Evolutionary conservation across 352 stramenopile genomes (phyloP), one percentile per base, ranked within the genome.

Genomic region (Aphanomyces astaci): DNA sequence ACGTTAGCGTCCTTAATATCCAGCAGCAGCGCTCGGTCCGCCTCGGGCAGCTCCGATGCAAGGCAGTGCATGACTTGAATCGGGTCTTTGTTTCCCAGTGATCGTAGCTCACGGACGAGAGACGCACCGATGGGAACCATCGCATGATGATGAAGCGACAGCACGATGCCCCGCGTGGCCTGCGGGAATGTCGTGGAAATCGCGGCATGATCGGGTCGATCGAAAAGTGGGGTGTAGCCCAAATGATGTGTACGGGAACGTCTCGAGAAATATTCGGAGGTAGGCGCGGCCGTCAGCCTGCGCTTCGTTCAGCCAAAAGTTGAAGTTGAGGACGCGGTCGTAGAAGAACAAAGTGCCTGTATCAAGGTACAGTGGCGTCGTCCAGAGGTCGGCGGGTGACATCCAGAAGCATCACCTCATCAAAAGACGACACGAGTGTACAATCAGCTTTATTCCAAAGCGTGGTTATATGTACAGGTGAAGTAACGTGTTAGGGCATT

Each of bases 261-360:
- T 28, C 15, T 60, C 30, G 27, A 66, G 17, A 24, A 66, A 66
- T 33, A 28, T 10, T 2, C 10, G 15, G 31, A 66, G 11, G 57
- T 39, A 66, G 27, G 17, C 9, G 27, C 53, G 4, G 0, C 3
- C 15, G 49, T 28, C 19, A 22, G 27, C 22, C 4, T n/a, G n/a
- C n/a, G n/a, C n/a, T n/a, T n/a, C n/a, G n/a, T n/a, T n/a, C n/a
- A n/a, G 27, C 17, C 25, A 69, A 13, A 2, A 10, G 13, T 17
- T 1, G 49, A 65, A 36, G 36, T 59, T 27, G 15, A 63, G 40
- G 5, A 69, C 62, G 22, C 62, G 62, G 36, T 69, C 62, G 39
- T 69, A 63, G 27, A 69, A 69, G 62, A 69, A 69, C 15, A 69
- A 25, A 11, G 45, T 69, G 46, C 62, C 62, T 17, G 62, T 69